These are phyloP conservation scores for Aspergillus leporis DNA, from an alignment of 495 filamentous ascomycete species.

Conservation along the genomic window DNA sequence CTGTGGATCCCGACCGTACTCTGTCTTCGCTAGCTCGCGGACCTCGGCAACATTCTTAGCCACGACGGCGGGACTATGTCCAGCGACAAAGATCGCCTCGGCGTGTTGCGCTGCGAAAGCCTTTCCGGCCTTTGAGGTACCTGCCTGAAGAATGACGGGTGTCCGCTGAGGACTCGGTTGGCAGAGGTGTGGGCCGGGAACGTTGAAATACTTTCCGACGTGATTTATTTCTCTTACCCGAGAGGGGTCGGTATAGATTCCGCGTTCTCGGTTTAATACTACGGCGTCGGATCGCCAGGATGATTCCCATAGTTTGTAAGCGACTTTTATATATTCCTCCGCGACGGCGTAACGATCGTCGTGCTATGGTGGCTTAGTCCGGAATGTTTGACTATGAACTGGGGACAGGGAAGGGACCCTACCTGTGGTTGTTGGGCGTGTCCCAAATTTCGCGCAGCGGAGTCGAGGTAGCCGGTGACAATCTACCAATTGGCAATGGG, in stretches of 20 bases:
- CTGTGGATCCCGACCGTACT: slow-evolving; percentile 48
- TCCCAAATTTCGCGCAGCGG: slow-evolving; percentile 63
- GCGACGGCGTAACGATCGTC: slow-evolving; percentile 68
- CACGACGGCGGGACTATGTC: slow-evolving; percentile 47
- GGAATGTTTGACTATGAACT: not conserved
- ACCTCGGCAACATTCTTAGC: slow-evolving; percentile 53
- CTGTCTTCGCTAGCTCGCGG: slow-evolving; percentile 41
- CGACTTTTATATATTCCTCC: slow-evolving; percentile 66
- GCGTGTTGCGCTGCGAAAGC: slow-evolving; percentile 63
- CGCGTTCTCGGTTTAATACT: slow-evolving; percentile 51
- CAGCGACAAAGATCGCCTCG: slow-evolving; percentile 54
- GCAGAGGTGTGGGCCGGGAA: slow-evolving; percentile 65
- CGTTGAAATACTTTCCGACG: slow-evolving; percentile 62
- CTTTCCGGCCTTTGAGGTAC: slow-evolving; percentile 63
- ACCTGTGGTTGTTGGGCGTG: slow-evolving; percentile 51
- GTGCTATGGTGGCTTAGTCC: slow-evolving; percentile 43
- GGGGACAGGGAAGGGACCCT: slow-evolving; percentile 1
- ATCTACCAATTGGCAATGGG: slow-evolving; percentile 35
- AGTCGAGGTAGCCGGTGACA: slow-evolving; percentile 68
- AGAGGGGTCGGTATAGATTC: slow-evolving; percentile 60
- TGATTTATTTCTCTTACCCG: slow-evolving; percentile 66
- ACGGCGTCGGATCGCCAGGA: slow-evolving; percentile 71
- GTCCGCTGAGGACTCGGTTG: slow-evolving; percentile 67
- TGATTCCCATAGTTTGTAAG: slow-evolving; percentile 70
- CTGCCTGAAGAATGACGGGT: slow-evolving; percentile 65